phyloP scores from a whole-genome alignment of 225 moss, liverwort and hornwort genomes.

The Antitrichia curtipendula region DNA sequence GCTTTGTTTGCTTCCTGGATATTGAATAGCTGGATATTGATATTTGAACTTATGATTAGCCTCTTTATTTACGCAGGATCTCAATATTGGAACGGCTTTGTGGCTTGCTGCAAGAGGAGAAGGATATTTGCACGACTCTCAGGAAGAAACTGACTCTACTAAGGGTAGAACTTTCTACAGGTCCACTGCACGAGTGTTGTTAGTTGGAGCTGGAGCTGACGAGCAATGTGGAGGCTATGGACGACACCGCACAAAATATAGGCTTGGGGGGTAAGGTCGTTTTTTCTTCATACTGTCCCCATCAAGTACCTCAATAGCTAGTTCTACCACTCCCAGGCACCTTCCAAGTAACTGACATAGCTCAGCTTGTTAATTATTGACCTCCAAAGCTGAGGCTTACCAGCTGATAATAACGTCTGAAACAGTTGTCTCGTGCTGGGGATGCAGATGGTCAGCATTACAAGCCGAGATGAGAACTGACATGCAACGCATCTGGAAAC shows the following conservation, averaged over 20 bases:
- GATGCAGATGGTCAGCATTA: conserved; percentile 67
- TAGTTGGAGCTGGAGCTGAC: conserved; percentile 96
- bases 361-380: background rate
- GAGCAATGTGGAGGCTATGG: conserved; percentile 99
- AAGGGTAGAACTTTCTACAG: background rate
- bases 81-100: conserved; percentile 84
- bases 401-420: background rate
- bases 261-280: conserved; percentile 64
- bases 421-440: background rate
- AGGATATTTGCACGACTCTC: conserved; percentile 32
- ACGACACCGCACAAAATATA: conserved; percentile 86
- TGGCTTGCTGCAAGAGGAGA: conserved; percentile 88
- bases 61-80: conserved; percentile 38
- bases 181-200: conserved; percentile 65
- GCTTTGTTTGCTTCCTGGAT: background rate
- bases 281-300: background rate
- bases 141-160: background rate
- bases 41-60: background rate
- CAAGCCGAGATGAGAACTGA: conserved; percentile 88
- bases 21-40: background rate
- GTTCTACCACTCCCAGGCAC: background rate
- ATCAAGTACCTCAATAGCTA: background rate
- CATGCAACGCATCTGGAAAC: conserved; percentile 88
- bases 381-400: background rate
- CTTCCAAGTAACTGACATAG: background rate